Percentiles rank a stretch among this genome's conserved stretches.
phyloP scores from a whole-genome alignment of 2,329 filamentous ascomycete species.

The Fusarium protoensiforme region DNA sequence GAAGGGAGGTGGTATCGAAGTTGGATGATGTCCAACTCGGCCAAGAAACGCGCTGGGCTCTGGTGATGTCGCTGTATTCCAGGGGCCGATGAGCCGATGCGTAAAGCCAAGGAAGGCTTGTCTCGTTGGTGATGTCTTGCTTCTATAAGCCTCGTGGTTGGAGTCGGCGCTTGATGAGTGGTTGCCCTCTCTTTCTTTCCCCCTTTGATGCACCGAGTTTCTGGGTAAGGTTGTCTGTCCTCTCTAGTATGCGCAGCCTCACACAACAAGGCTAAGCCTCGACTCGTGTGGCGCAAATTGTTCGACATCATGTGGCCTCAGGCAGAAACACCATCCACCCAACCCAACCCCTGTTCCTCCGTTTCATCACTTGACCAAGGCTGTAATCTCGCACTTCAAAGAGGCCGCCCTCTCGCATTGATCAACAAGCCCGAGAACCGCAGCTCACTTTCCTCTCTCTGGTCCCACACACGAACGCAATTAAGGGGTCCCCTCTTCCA shows the following conservation, averaged over 20 bases:
- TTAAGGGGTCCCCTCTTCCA: background rate
- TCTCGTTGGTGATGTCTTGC: constrained; percentile 7
- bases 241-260: constrained; percentile 33
- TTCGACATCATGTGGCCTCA: constrained; percentile 33
- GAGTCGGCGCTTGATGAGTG: constrained; percentile 10
- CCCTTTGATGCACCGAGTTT: constrained; percentile 32
- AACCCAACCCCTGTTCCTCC: constrained; percentile 17
- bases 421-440: background rate
- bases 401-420: constrained; percentile 14
- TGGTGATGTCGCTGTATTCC: constrained; percentile 3
- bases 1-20: constrained; percentile 10
- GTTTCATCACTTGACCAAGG: constrained; percentile 4
- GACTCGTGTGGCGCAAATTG: constrained; percentile 3
- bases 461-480: background rate
- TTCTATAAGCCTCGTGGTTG: constrained; percentile 14
- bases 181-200: constrained; percentile 20
- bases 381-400: constrained; percentile 7
- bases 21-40: background rate
- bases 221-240: constrained; percentile 36
- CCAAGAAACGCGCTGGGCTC: background rate
- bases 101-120: background rate
- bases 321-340: constrained; percentile 21
- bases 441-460: background rate
- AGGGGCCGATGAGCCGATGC: background rate
- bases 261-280: constrained; percentile 25